phyloP scores from a whole-genome alignment of 768 basidiomycete species.

The Tulasnella sp. region DNA sequence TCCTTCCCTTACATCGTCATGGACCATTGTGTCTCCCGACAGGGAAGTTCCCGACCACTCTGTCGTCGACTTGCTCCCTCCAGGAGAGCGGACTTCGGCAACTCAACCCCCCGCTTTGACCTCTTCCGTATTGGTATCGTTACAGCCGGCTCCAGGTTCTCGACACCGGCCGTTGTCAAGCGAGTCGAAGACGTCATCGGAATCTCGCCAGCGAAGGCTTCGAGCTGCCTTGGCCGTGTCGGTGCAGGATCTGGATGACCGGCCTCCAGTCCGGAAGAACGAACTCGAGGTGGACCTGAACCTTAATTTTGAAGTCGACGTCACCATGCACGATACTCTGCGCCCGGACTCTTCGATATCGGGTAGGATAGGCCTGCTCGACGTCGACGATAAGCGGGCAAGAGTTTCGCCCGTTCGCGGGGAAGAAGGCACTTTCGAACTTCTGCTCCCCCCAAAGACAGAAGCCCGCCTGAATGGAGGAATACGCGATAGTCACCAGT shows the following conservation, averaged over 20 bases:
- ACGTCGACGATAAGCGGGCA: not conserved
- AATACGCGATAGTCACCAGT: not conserved
- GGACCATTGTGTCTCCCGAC: not conserved
- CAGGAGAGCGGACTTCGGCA: not conserved
- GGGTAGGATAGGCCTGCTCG: not conserved
- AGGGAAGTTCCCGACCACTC: not conserved
- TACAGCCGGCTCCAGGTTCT: not conserved
- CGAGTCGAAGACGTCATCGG: not conserved
- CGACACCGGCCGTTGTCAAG: not conserved
- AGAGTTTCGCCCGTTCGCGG: not conserved
- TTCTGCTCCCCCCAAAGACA: slow-evolving; percentile 10
- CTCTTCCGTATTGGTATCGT: not conserved
- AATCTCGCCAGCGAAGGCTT: not conserved
- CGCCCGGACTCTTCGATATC: not conserved
- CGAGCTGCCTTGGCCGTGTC: slow-evolving; percentile 12
- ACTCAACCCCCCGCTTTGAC: not conserved
- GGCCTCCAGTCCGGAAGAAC: not conserved
- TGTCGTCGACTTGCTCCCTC: not conserved
- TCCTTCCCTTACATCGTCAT: not conserved
- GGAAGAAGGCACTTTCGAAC: slow-evolving; percentile 7
- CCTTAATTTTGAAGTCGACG: slow-evolving; percentile 1
- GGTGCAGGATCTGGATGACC: slow-evolving; percentile 10
- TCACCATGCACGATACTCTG: not conserved
- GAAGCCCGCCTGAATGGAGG: not conserved
- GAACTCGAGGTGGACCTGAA: not conserved